phyloP scores from a whole-genome alignment of 179 eudicot genomes.

The Heliamphora pulchella region DNA sequence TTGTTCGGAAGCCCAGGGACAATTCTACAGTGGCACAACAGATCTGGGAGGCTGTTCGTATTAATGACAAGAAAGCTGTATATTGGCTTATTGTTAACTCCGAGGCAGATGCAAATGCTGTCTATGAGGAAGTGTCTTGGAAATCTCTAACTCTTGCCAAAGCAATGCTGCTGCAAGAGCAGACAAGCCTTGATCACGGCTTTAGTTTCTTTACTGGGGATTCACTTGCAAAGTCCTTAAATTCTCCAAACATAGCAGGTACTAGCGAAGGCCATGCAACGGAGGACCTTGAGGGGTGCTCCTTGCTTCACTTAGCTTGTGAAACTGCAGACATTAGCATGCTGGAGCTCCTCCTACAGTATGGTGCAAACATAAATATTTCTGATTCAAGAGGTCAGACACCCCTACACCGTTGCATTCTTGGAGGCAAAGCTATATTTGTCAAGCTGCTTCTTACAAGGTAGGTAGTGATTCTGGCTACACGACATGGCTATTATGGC shows the following conservation, averaged over 20 bases:
- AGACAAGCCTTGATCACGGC: slow-evolving; percentile 39
- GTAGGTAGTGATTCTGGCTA: slow-evolving; percentile 31
- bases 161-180: slow-evolving; percentile 81
- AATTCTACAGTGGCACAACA: slow-evolving; percentile 46
- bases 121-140: slow-evolving; percentile 40
- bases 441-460: slow-evolving; percentile 76
- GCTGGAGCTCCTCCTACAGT: slow-evolving; percentile 90
- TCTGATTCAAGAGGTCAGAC: slow-evolving; percentile 63
- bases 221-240: slow-evolving; percentile 31
- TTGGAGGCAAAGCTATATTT: slow-evolving; percentile 51
- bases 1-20: slow-evolving; percentile 67
- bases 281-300: slow-evolving; percentile 68
- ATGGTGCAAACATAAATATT: slow-evolving; percentile 82
- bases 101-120: slow-evolving; percentile 65
- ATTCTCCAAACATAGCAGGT: slow-evolving; percentile 37
- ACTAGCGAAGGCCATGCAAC: slow-evolving; percentile 41
- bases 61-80: slow-evolving; percentile 76
- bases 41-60: slow-evolving; percentile 90
- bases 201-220: slow-evolving; percentile 39
- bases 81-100: slow-evolving; percentile 74
- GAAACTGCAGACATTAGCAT: slow-evolving; percentile 90
- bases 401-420: slow-evolving; percentile 78
- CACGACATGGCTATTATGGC: background rate
- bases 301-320: slow-evolving; percentile 88
- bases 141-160: slow-evolving; percentile 74